Evolutionary conservation across 2,329 filamentous ascomycete species (phyloP).

Genomic region (Trichophyton schoenleinii): DNA sequence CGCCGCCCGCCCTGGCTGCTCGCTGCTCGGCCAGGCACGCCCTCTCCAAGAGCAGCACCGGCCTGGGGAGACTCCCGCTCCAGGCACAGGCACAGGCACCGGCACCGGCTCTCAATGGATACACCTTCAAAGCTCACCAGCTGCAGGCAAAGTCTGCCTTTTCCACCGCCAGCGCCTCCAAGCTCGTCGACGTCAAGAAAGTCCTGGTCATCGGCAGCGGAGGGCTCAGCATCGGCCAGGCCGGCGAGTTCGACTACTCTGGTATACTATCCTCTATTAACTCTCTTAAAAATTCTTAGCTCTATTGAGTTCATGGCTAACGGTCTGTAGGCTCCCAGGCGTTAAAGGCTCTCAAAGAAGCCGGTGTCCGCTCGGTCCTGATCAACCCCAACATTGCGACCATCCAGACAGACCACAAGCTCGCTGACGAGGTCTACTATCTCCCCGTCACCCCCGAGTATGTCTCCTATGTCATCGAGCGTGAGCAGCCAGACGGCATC

Average conservation of each 20-base stretch:
- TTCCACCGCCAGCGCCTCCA: too few species aligned
- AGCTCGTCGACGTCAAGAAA: constrained; percentile 86
- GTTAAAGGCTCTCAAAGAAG: constrained; percentile 92
- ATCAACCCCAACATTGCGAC: constrained; percentile 98
- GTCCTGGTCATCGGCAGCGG: constrained; percentile 92
- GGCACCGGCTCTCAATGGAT: neutral
- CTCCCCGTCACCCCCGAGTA: constrained; percentile 96
- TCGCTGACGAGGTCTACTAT: constrained; percentile 97
- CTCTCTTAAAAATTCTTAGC: too few species aligned
- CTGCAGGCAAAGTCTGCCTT: constrained; percentile 17
- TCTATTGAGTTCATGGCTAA: neutral
- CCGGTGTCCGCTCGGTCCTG: constrained; percentile 77
- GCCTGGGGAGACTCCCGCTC: too few species aligned
- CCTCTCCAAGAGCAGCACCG: too few species aligned
- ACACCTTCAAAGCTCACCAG: constrained; percentile 64
- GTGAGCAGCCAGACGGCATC: constrained; percentile 89
- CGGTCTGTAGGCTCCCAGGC: constrained; percentile 69
- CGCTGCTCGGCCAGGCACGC: too few species aligned
- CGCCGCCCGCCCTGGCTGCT: too few species aligned
- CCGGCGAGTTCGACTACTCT: constrained; percentile 97
- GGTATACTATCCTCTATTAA: constrained; percentile 45
- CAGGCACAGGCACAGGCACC: too few species aligned
- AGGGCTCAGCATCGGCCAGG: constrained; percentile 91
- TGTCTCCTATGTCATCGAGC: constrained; percentile 92
- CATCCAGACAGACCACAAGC: constrained; percentile 91